Conservation (phyloP, 305 asterid genomes). For the Rubia occidens region DNA sequence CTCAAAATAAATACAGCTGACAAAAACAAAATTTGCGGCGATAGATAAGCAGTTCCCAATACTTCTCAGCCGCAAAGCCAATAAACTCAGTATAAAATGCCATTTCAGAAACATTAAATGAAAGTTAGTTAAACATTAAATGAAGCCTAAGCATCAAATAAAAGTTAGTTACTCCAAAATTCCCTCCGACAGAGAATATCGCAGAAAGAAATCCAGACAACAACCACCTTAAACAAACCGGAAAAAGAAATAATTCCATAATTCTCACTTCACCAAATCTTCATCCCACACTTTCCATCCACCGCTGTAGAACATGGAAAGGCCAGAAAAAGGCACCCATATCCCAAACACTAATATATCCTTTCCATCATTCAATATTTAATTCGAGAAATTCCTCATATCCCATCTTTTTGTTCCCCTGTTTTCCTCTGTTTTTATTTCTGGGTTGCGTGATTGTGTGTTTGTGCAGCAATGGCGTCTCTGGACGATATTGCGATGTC, state of each 20-base stretch:
- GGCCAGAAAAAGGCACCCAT: background rate
- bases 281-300: background rate
- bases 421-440: background rate
- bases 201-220: background rate
- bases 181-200: background rate
- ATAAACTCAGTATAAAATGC: background rate
- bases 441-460: background rate
- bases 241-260: background rate
- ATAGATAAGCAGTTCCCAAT: too few relatives aligned
- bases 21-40: too few relatives aligned
- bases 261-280: too few relatives aligned
- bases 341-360: background rate
- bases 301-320: background rate
- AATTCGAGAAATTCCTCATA: background rate
- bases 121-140: background rate
- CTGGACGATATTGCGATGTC: constrained; percentile 82
- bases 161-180: background rate
- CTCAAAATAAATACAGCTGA: too few relatives aligned
- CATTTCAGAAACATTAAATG: background rate
- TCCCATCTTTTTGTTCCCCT: background rate
- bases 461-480: constrained; percentile 49
- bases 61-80: too few relatives aligned
- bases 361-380: background rate
- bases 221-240: background rate
- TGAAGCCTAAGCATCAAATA: background rate